Evolutionary conservation across 2,329 filamentous ascomycete species (phyloP), one percentile per base, ranked within the genome.

Genomic region (Pseudomassariella vexata): DNA sequence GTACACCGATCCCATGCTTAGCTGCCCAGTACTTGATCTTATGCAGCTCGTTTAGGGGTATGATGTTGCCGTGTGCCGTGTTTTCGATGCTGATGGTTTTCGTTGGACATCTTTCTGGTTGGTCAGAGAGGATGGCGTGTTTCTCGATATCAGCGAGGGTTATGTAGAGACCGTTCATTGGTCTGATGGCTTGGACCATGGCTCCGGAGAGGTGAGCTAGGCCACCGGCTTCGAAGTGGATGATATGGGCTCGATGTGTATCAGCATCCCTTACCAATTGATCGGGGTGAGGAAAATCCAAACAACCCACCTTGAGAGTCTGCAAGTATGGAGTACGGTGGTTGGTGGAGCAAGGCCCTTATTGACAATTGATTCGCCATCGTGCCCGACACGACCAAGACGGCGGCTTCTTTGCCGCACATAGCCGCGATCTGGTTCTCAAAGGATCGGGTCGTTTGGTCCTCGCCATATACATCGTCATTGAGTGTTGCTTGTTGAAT

Each of bases 321-420:
- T 46, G 83, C 86, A 7, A 95, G 63, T 5, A 95, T 75, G 6
- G 75, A 74, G 54, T 94, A 79, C 0, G 90, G 90, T 10, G 89
- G 88, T 38, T 85, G 82, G 1, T 68, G 73, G 10, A 95, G 70
- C 37, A 92, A 82, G 2, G 84, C 73, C 23, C 89, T 78, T 24
- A 95, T 70, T 1, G 83, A 81, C 12, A 95, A 67, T 56, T 95
- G 88, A 60, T 95, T 95, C 24, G 87, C 88, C 88, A 95, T 95
- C 5, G 89, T 95, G 4, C 90, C 90, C 0, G 85, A 92, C 37
- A 94, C 69, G 34, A 95, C 85, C 33, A 95, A 79, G 5, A 95
- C 67, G 0, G 76, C 83, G 6, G 77, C 78, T 48, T 88, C 81
- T 47, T 94, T 88, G 45, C 77, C 77, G 1, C n/a, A n/a, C n/a